A percentile compares a stretch with the other conserved stretches of the same genome.
Conservation (phyloP, 768 basidiomycete species). For the Atractiella rhizophila region DNA sequence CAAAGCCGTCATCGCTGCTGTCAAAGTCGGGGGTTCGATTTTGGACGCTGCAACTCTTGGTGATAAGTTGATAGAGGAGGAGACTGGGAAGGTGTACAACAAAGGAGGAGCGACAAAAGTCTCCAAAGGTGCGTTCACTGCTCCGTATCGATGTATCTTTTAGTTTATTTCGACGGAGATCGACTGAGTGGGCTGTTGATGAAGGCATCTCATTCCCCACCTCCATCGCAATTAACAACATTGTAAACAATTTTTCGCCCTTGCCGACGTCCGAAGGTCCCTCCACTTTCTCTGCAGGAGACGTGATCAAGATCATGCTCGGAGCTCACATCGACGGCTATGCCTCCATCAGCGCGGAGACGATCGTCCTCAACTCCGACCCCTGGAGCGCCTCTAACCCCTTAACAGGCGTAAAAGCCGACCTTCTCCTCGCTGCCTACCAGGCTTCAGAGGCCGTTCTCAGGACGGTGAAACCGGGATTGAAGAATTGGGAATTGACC, state of each 20-base stretch:
- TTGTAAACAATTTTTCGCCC: slow-evolving; percentile 90
- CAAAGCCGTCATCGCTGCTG: slow-evolving; percentile 1
- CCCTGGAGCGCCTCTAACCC: slow-evolving; percentile 41
- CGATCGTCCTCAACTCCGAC: slow-evolving; percentile 29
- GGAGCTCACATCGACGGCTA: slow-evolving; percentile 97
- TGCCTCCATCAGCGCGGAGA: slow-evolving; percentile 79
- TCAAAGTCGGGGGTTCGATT: slow-evolving; percentile 44
- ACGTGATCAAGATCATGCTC: slow-evolving; percentile 85
- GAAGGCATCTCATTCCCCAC: slow-evolving; percentile 94
- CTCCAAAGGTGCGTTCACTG: slow-evolving; percentile 12
- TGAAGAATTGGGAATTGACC: slow-evolving; percentile 86
- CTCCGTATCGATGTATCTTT: neutral
- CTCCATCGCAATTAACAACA: slow-evolving; percentile 59
- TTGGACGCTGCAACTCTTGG: slow-evolving; percentile 78
- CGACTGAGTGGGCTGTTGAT: neutral
- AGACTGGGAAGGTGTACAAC: slow-evolving; percentile 63
- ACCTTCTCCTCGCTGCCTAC: slow-evolving; percentile 82
- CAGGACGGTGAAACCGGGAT: slow-evolving; percentile 53
- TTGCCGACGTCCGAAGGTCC: slow-evolving; percentile 30
- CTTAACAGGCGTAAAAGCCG: slow-evolving; percentile 62
- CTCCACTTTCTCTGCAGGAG: slow-evolving; percentile 43
- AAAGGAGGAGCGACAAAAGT: slow-evolving; percentile 25
- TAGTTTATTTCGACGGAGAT: neutral
- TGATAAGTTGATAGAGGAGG: slow-evolving; percentile 70
- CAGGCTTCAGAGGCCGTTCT: slow-evolving; percentile 74